Evolutionary conservation across 129 eudicot species (phyloP).

Genomic region (Deinandra increscens): DNA sequence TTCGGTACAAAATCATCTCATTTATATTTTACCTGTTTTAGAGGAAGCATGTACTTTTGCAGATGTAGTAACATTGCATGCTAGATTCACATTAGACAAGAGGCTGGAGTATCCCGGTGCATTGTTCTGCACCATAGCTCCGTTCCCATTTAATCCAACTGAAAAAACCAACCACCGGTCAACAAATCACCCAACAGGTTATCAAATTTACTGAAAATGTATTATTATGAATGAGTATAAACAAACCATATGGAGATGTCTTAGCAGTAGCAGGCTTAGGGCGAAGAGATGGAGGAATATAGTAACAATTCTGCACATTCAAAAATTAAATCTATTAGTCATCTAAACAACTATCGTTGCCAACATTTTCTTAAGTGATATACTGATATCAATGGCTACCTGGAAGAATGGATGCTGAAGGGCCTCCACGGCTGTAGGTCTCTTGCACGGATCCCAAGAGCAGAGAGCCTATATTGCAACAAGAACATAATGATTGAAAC

Average conservation of each 20-base stretch:
- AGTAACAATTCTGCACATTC: conserved; percentile 68
- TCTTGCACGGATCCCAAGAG: conserved; percentile 89
- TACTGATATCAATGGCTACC: conserved; percentile 36
- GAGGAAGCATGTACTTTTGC: conserved; percentile 39
- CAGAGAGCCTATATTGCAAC: conserved; percentile 64
- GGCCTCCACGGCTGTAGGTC: conserved; percentile 85
- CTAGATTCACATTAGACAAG: conserved; percentile 46
- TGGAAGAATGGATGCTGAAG: conserved; percentile 97
- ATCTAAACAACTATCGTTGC: background rate
- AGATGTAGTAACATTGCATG: conserved; percentile 27
- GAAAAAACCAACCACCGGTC: conserved; percentile 25
- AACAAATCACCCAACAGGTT: background rate
- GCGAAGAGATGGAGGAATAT: conserved; percentile 87
- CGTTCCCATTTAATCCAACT: conserved; percentile 43
- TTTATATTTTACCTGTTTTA: conserved; percentile 39
- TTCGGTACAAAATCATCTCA: conserved; percentile 12
- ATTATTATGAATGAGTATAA: background rate
- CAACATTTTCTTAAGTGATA: conserved; percentile 5
- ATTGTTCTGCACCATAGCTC: conserved; percentile 49
- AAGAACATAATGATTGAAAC: background rate
- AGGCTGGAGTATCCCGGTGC: conserved; percentile 42
- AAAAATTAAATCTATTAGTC: background rate
- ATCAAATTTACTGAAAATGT: background rate
- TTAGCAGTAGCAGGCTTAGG: conserved; percentile 48
- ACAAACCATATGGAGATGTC: conserved; percentile 70